Conservation (phyloP, 148 eudicot genomes). For the Camellia sinensis region DNA sequence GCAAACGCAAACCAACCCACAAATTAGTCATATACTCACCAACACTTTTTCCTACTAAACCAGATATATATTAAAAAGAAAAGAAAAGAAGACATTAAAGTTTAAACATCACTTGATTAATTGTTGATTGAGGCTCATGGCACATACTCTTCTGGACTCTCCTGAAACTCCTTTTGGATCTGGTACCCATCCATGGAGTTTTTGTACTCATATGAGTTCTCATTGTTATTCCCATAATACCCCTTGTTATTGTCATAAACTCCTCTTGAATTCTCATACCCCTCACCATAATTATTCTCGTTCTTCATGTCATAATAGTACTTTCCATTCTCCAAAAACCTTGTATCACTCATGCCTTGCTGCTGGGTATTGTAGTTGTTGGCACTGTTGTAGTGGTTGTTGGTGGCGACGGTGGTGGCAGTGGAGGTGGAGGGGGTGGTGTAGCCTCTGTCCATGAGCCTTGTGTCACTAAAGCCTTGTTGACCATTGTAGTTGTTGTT, state of each 20-base stretch:
- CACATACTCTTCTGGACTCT: constrained; percentile 26
- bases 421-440: background rate
- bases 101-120: background rate
- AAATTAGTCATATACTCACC: background rate
- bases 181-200: constrained; percentile 29
- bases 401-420: background rate
- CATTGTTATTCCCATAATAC: constrained; percentile 27
- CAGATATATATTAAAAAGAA: background rate
- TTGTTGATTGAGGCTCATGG: constrained; percentile 28
- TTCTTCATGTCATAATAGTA: constrained; percentile 53
- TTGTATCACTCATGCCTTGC: constrained; percentile 91
- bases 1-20: background rate
- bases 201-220: constrained; percentile 30
- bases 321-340: constrained; percentile 72
- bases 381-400: constrained; percentile 4
- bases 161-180: constrained; percentile 37
- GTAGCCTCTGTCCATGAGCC: background rate
- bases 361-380: constrained; percentile 25
- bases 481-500: background rate
- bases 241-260: constrained; percentile 24
- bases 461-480: background rate
- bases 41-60: background rate
- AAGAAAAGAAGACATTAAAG: background rate
- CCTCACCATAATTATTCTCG: constrained; percentile 29
- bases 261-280: background rate